Evolutionary conservation across 345 rosid genomes (phyloP).

Genomic region (Mercurialis annua): DNA sequence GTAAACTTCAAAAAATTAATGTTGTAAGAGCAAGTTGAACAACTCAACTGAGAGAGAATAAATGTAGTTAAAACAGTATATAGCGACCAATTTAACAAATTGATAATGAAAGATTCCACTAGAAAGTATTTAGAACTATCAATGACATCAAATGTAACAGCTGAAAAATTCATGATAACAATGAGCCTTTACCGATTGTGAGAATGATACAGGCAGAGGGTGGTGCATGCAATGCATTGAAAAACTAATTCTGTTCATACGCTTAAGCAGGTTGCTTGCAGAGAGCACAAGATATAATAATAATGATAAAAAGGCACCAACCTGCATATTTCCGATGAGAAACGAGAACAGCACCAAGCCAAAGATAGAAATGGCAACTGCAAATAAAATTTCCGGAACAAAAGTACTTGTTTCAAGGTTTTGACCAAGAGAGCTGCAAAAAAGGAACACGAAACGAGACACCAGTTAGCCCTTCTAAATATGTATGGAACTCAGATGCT

Average conservation of each 20-base stretch:
- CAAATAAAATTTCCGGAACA: constrained; percentile 68
- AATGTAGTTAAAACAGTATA: background rate
- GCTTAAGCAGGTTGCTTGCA: background rate
- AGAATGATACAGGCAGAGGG: background rate
- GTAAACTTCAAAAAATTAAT: background rate
- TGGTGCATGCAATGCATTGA: background rate
- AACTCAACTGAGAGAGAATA: background rate
- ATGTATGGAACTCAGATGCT: background rate
- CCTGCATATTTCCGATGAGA: constrained; percentile 94
- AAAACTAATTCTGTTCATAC: background rate
- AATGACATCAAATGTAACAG: background rate
- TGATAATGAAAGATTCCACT: background rate
- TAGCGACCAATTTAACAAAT: background rate
- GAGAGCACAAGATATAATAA: background rate
- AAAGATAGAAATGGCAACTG: constrained; percentile 57
- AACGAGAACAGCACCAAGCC: constrained; percentile 73
- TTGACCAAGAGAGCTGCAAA: constrained; percentile 64
- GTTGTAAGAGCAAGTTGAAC: background rate
- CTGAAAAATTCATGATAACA: background rate
- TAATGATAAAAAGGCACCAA: constrained; percentile 19
- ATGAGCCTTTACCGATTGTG: background rate
- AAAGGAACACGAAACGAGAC: background rate
- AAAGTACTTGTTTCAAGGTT: constrained; percentile 70
- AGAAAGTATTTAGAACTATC: background rate
- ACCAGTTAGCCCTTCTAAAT: constrained; percentile 6